Conservation (phyloP, 2,329 filamentous ascomycete species). For the Fusarium siculi region DNA sequence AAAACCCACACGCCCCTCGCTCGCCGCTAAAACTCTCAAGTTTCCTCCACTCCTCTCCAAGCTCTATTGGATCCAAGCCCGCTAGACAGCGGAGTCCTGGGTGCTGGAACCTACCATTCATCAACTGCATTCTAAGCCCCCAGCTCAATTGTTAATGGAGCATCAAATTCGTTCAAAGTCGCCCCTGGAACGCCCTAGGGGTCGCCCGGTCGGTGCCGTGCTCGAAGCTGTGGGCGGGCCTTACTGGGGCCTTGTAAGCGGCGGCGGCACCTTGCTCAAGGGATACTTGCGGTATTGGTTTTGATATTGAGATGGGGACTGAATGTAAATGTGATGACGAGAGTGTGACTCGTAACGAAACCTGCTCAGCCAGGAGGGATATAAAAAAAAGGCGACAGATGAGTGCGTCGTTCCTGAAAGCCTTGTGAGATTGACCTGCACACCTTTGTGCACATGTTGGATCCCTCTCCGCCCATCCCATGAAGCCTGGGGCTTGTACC, state of each 20-base stretch:
- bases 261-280: slow-evolving; percentile 14
- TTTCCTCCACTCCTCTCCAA: slow-evolving; percentile 34
- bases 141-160: slow-evolving; percentile 20
- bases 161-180: slow-evolving; percentile 22
- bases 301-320: slow-evolving; percentile 9
- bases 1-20: slow-evolving; percentile 19
- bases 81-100: slow-evolving; percentile 29
- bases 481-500: slow-evolving; percentile 22
- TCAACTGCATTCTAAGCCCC: slow-evolving; percentile 27
- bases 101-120: slow-evolving; percentile 39
- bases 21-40: slow-evolving; percentile 27
- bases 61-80: slow-evolving; percentile 24
- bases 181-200: slow-evolving; percentile 32
- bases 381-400: slow-evolving; percentile 1
- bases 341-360: background rate
- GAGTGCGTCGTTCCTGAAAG: slow-evolving; percentile 11
- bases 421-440: slow-evolving; percentile 5
- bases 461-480: slow-evolving; percentile 22
- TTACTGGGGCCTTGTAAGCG: slow-evolving; percentile 18
- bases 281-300: slow-evolving; percentile 20
- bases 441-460: slow-evolving; percentile 11
- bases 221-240: slow-evolving; percentile 6
- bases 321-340: slow-evolving; percentile 3
- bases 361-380: background rate
- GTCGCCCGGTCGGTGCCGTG: slow-evolving; percentile 26